Conservation (phyloP, 306 rosid species). For the Fragaria nilgerrensis region DNA sequence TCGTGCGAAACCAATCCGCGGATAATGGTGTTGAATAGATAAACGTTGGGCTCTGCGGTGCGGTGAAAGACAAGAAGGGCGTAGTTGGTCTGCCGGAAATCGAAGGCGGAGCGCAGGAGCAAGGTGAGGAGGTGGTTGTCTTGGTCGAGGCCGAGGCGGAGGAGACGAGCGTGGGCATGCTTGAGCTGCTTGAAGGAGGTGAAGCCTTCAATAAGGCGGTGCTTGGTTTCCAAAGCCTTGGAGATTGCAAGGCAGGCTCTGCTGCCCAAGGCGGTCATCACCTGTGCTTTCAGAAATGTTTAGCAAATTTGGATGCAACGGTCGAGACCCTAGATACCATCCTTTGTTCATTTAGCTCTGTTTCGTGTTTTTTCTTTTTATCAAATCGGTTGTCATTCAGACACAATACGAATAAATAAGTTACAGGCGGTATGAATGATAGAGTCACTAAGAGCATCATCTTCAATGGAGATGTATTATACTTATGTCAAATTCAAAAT, state of each 20-base stretch:
- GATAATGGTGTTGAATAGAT: slow-evolving; percentile 58
- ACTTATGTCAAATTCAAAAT: no score
- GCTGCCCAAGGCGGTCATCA: slow-evolving; percentile 30
- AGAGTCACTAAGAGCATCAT: no score
- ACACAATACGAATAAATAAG: no score
- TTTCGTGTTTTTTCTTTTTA: no score
- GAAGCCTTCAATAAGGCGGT: slow-evolving; percentile 36
- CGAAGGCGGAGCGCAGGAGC: slow-evolving; percentile 43
- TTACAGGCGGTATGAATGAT: no score
- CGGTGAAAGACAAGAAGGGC: slow-evolving; percentile 41
- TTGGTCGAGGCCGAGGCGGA: slow-evolving; percentile 50
- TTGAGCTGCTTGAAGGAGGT: slow-evolving; percentile 51
- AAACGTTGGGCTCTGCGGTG: slow-evolving; percentile 36
- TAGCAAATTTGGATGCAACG: background rate
- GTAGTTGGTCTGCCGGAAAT: slow-evolving; percentile 30
- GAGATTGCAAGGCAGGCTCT: slow-evolving; percentile 24
- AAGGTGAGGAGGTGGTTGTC: slow-evolving; percentile 50
- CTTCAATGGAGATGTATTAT: no score
- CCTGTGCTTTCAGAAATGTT: background rate
- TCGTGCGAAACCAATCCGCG: slow-evolving; percentile 57
- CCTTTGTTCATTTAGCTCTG: no score
- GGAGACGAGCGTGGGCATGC: slow-evolving; percentile 49
- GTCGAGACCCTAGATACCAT: background rate
- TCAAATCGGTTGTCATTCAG: no score
- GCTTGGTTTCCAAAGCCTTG: slow-evolving; percentile 44